Base-by-base conservation (phyloP, 352 stramenopile species). In the Phytopythium boreale region DNA sequence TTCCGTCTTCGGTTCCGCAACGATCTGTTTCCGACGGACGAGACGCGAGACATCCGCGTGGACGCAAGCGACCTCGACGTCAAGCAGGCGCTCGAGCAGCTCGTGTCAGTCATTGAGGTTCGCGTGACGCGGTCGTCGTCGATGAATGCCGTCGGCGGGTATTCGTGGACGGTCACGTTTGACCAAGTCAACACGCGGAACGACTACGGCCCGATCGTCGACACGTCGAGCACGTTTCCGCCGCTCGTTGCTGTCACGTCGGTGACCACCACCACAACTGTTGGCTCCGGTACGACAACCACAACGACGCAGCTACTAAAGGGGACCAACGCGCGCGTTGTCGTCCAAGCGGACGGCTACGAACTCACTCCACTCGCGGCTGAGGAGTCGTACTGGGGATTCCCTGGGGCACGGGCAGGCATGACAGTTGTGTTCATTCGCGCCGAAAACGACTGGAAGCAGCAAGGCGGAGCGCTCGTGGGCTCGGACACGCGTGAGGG, bases 91-190 rank as follows among this genome's bases (percentile, higher is more conserved):
- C 44, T 95, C 24, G 75, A 92, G 47, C 82, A 84, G n/a, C 66
- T 95, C n/a, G 65, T 84, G 12, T 89, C 84, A 14, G 76, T 94
- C 58, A 82, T 81, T 56, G 72, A 90, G 56, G 84, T 92, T 7
- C 57, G 51, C 12, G 86, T 96, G 2, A 66, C 74, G 4, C 81
- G 83, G 0, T 88, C 83, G 0, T 76, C 80, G 4, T 63, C 82
- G 29, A 90, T 91, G 79, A 93, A 96, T 49, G 51, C 50, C 4
- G 90, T 75, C 51, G 87, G 85, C 19, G 85, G 85, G 15, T 95
- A 94, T 64, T 84, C 87, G n/a, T 95, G 87, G 87, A 91, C 82
- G 0, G 65, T 95, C 41, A 95, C 87, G 15, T 95, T 95, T 59
- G 41, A 90, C 4, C 67, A 90, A 56, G 79, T 95, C 10, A 94